Percentiles rank a stretch among this genome's conserved stretches.
phyloP scores from a whole-genome alignment of 164 flowering plant genomes.

The Magnolia kwangsiensis region DNA sequence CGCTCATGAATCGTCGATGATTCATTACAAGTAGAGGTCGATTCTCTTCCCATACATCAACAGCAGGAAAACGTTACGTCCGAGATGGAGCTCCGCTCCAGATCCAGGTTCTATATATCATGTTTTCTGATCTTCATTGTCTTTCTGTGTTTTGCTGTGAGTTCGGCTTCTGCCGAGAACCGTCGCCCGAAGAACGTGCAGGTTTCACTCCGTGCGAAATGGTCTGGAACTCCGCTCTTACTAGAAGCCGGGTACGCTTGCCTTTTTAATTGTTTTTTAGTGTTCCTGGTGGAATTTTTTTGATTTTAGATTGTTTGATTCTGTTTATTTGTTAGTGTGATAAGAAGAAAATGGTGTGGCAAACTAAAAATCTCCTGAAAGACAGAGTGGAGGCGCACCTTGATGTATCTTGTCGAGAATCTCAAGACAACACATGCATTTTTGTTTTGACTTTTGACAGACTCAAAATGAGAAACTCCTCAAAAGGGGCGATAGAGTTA shows the following conservation, averaged over 20 bases:
- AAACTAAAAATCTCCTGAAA: neutral
- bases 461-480: no score
- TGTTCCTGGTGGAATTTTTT: neutral
- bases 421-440: neutral
- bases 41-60: neutral
- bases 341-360: neutral
- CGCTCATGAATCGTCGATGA: neutral
- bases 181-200: slow-evolving; percentile 90
- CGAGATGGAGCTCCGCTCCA: slow-evolving; percentile 11
- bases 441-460: neutral
- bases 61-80: neutral
- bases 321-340: neutral
- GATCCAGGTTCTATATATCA: slow-evolving; percentile 25
- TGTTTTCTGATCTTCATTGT: slow-evolving; percentile 18
- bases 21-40: neutral
- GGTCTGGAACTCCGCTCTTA: slow-evolving; percentile 91
- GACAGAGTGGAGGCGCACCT: neutral
- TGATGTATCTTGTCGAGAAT: no score
- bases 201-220: slow-evolving; percentile 88
- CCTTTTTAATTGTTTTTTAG: neutral
- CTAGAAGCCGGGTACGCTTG: slow-evolving; percentile 86
- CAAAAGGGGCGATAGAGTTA: no score
- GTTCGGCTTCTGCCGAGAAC: slow-evolving; percentile 35
- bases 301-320: no score
- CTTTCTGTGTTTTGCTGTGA: slow-evolving; percentile 18